Evolutionary conservation across 1,139 yeast genomes (phyloP), one percentile per base, ranked within the genome.

Genomic region (Blastobotrys arbuscula): DNA sequence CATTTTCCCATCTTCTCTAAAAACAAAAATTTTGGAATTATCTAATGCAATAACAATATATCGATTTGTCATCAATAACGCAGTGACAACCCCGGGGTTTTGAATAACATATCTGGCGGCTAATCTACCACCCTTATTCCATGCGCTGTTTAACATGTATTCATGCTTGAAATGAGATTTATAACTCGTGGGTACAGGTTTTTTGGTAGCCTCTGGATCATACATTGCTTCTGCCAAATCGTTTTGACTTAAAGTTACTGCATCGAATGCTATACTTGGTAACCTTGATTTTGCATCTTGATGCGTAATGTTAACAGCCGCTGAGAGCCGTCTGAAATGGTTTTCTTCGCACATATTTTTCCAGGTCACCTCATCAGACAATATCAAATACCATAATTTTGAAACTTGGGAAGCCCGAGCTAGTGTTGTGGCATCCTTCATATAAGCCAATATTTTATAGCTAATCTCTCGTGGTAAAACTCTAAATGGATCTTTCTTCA

Each of bases 391-490:
- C 75, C 75, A 71, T 30, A 66, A 62, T 40, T 64, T 57, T 20
- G 73, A 69, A n/a, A 71, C 75, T 52, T 71, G 74, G 8, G 73
- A 65, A 1, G 75, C 74, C 3, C 73, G 60, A 10, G 74, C 73
- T 30, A 71, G 59, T 8, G 73, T 64, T 49, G 58, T 50, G 15
- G 75, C 73, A 53, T 71, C 74, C 44, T 88, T 96, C 59, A 92
- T 71, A 65, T 84, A 88, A 55, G 95, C 84, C 45, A 92, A 71
- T 42, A 92, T 84, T 60, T 88, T 85, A 49, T 90, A 75, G 1
- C 95, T 80, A 37, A 92, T 71, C 64, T 92, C 98, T 57, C 78
- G 76, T 2, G 98, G 98, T 45, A 92, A 73, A 13, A 86, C 80
- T 37, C 82, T 75, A 52, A 92, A 82, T 59, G 92, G 95, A 66